Percentiles rank a stretch among this genome's conserved stretches.
These are phyloP conservation scores for Setaria italica DNA, from an alignment of 202 grass and related monocot genomes.

Conservation along the genomic window DNA sequence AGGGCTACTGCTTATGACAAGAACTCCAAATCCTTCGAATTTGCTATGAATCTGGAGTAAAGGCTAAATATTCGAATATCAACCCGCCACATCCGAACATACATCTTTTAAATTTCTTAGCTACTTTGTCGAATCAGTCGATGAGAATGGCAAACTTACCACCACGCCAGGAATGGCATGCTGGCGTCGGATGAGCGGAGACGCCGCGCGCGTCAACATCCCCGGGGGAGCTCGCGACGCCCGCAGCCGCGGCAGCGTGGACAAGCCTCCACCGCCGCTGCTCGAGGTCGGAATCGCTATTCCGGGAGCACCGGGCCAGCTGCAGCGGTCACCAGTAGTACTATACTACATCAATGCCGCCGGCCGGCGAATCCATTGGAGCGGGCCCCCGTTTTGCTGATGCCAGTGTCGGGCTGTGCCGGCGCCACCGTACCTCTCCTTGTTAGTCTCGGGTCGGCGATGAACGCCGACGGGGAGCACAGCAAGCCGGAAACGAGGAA, in stretches of 20 bases:
- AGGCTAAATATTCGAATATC: not conserved
- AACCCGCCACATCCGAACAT: not conserved
- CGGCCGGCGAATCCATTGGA: not conserved
- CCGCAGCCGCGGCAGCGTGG: not conserved
- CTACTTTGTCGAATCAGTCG: not conserved
- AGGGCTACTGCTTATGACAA: not conserved
- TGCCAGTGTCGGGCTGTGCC: no score
- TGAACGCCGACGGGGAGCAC: no score
- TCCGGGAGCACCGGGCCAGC: no score
- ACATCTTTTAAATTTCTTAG: not conserved
- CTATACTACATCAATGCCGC: not conserved
- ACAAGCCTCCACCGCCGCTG: not conserved
- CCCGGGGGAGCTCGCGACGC: not conserved
- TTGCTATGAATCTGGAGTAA: not conserved
- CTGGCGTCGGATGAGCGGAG: not conserved
- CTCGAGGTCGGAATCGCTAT: no score
- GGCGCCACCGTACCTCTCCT: no score
- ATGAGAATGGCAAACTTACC: constrained; percentile 21
- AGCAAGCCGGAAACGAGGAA: no score
- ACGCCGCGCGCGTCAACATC: not conserved
- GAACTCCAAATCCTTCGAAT: not conserved
- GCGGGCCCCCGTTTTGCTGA: no score
- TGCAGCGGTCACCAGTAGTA: not conserved
- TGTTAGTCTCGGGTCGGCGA: no score
- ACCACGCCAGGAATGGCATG: not conserved